Base-by-base conservation (phyloP, 2,329 filamentous ascomycete species). In the Cyphellophora attinorum region DNA sequence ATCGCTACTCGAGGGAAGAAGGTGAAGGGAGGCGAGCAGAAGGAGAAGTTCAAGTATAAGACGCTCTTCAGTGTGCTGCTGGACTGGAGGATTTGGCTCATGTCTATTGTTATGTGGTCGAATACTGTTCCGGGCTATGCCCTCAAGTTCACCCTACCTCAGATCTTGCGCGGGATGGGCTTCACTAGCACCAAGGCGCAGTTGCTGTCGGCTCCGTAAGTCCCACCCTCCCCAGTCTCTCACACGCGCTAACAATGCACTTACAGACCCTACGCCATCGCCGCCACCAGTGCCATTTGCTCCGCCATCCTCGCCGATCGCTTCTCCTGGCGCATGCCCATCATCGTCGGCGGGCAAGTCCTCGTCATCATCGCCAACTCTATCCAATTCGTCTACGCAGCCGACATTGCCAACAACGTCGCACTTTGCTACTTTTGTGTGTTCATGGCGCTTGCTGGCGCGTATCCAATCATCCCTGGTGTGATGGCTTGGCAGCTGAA, bases 81-180 rank as follows among this genome's bases (percentile, higher is more conserved):
- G 5, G 66, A 70, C 45, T 69, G 64, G 58, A 66, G 71, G n/a
- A 62, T 70, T 5, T 60, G 59, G 27, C 50, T 61, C 3, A 51
- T 56, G 23, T 59, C 62, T 13, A 50, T 68, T 12, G 56, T 57
- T 32, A 64, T 59, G 45, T 63, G 58, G 56, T 64, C 55, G 13
- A 64, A 64, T 29, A 51, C 61, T 0, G 58, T 61, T 1, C 57
- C 55, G 2, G 57, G 51, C 21, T 52, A 57, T 37, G 56, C 50
- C 0, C 38, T 55, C 18, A 54, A 55, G 27, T 52, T 56, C 42
- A 55, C 48, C n/a, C 47, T 58, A 45, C 60, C 62, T 1, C 52
- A 55, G 3, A 64, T 65, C 19, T 57, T 65, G 25, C 50, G 52
- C 8, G 54, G 53, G 5, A 60, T 66, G 53, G 62, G 62, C 0